A percentile compares a stretch with the other conserved stretches of the same genome.
These are phyloP conservation scores for Phytophthora sp. DNA, from an alignment of 352 stramenopile species.

Conservation along the genomic window DNA sequence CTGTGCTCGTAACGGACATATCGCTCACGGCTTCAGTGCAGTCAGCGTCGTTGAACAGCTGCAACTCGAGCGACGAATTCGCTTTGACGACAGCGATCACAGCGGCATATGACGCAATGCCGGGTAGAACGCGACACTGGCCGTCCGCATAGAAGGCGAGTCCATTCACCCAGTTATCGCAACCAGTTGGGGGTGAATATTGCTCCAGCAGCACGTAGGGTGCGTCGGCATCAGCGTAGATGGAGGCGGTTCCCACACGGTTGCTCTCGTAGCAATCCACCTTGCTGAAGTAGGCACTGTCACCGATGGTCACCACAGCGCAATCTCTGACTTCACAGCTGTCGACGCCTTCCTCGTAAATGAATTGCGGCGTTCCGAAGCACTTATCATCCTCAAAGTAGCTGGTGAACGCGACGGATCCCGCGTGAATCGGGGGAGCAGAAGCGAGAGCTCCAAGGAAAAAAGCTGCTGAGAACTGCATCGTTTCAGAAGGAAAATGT, in stretches of 20 bases:
- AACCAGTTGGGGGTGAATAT: conserved; percentile 21
- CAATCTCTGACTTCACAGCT: conserved; percentile 20
- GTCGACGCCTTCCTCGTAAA: conserved; percentile 24
- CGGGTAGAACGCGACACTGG: conserved; percentile 17
- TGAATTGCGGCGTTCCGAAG: conserved; percentile 20
- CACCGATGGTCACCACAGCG: not conserved
- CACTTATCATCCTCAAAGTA: conserved; percentile 22
- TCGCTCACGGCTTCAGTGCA: conserved; percentile 17
- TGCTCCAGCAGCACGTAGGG: conserved; percentile 31
- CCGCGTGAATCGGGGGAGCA: not conserved
- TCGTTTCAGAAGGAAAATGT: not conserved
- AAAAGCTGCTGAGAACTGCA: not conserved
- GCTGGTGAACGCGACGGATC: conserved; percentile 22
- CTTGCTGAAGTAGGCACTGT: conserved; percentile 11
- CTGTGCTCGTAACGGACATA: conserved; percentile 3
- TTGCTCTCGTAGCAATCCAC: conserved; percentile 26
- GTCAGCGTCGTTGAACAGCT: conserved; percentile 16
- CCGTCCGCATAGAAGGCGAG: conserved; percentile 33
- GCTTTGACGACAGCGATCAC: conserved; percentile 18
- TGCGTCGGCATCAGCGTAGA: conserved; percentile 16
- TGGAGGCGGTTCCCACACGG: conserved; percentile 4
- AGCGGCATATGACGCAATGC: conserved; percentile 5
- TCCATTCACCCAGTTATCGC: conserved; percentile 16
- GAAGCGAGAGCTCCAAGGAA: not conserved
- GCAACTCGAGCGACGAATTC: conserved; percentile 18